These are phyloP conservation scores for Pythium aquatile DNA, from an alignment of 352 stramenopile genomes.

Conservation along the genomic window DNA sequence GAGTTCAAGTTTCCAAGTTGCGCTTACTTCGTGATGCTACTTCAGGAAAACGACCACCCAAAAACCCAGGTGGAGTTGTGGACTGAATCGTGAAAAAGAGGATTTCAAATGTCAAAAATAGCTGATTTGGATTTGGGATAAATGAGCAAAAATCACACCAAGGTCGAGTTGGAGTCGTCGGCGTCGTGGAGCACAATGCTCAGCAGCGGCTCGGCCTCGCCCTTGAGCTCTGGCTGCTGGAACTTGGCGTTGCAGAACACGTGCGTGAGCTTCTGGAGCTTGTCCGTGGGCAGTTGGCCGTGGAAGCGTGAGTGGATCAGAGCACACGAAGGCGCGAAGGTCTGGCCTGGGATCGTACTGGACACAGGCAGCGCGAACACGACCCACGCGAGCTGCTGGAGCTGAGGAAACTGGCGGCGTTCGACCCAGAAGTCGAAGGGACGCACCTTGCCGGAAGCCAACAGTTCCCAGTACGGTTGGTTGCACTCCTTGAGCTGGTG, in stretches of 20 bases:
- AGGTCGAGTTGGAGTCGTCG: constrained; percentile 21
- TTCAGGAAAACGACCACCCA: background rate
- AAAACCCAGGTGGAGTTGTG: background rate
- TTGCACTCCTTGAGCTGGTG: constrained; percentile 53
- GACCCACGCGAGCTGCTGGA: constrained; percentile 55
- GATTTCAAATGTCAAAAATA: constrained; percentile 5
- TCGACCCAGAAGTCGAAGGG: constrained; percentile 64
- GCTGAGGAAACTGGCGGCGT: constrained; percentile 50
- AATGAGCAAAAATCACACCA: constrained; percentile 17
- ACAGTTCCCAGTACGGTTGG: constrained; percentile 50
- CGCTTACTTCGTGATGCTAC: constrained; percentile 15
- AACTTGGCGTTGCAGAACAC: constrained; percentile 58
- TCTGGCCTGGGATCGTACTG: constrained; percentile 34
- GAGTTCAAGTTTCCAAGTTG: constrained; percentile 11
- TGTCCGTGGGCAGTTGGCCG: constrained; percentile 33
- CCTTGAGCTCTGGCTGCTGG: constrained; percentile 22
- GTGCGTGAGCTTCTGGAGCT: constrained; percentile 60
- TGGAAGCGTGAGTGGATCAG: constrained; percentile 46
- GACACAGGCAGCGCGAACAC: constrained; percentile 58
- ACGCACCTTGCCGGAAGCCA: constrained; percentile 43
- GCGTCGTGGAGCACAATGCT: constrained; percentile 25
- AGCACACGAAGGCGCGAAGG: constrained; percentile 35
- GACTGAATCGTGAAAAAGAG: background rate
- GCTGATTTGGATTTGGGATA: background rate
- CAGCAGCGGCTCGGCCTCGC: constrained; percentile 22